phyloP scores from a whole-genome alignment of 2,329 filamentous ascomycete genomes.

The Calonectria pseudoturangicola region DNA sequence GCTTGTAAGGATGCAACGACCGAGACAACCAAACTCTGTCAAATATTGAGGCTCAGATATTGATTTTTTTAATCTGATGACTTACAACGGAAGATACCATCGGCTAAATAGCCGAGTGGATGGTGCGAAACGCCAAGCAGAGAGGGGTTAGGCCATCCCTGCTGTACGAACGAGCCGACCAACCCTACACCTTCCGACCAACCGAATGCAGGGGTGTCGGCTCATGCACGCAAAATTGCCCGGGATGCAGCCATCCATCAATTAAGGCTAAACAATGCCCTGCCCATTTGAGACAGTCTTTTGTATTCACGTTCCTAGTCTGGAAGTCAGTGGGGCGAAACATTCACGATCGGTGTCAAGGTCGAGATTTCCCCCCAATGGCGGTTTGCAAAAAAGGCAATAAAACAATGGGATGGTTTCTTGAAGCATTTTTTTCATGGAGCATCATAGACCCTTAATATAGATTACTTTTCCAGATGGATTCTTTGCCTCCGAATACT shows the following conservation, averaged over 20 bases:
- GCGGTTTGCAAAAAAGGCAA: not conserved
- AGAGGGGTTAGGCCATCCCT: not conserved
- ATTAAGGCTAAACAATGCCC: slow-evolving; percentile 14
- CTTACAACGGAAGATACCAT: not conserved
- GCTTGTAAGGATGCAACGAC: too few species aligned
- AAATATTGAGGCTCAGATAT: too few species aligned
- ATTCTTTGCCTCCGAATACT: slow-evolving; percentile 6
- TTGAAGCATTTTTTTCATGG: not conserved
- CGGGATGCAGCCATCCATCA: not conserved
- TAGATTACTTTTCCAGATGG: slow-evolving; percentile 2
- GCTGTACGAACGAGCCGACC: not conserved
- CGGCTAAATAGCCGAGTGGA: not conserved
- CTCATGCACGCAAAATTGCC: not conserved
- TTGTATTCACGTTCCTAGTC: not conserved
- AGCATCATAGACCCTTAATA: not conserved
- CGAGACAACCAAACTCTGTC: too few species aligned
- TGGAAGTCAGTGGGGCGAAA: not conserved
- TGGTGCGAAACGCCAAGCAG: not conserved
- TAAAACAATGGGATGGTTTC: not conserved
- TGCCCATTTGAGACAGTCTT: not conserved
- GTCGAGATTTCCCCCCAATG: slow-evolving; percentile 22
- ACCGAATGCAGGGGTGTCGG: slow-evolving; percentile 8
- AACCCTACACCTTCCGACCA: slow-evolving; percentile 11
- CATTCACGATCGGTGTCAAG: not conserved
- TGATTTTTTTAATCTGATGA: too few species aligned